Evolutionary conservation across 306 rosid species (phyloP), one percentile per base, ranked within the genome.

Genomic region (Delonix regia): DNA sequence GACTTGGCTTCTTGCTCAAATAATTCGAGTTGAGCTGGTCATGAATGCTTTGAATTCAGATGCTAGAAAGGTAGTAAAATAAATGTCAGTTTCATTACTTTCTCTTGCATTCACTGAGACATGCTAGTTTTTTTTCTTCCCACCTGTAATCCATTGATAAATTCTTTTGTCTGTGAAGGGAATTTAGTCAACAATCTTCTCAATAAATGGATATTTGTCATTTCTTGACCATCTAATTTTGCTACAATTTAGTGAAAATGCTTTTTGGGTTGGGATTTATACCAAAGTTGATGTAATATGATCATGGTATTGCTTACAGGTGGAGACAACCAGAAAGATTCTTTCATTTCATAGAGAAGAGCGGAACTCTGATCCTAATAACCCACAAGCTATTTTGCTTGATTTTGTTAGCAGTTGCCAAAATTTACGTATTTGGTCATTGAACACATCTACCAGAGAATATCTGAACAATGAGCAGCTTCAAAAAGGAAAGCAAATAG

Each of bases 401-500:
- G 98, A 95, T 80, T 95, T 89, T 79, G 90, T 95, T 65, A 95
- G 98, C 83, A 95, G 98, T 75, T 95, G 99, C 85, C 99, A 93
- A 78, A 93, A 93, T 86, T 95, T 95, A 80, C 99, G 99, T 64
- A 93, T 95, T 64, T 95, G 99, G 99, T 93, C 98, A 4, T 79
- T 95, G 90, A 95, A 95, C 85, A 81, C 99, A 13, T 67, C 96
- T 78, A 83, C 97, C 73, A 88, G 99, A 84, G 99, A 95, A 77
- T 91, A 90, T 87, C 83, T 95, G 85, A 93, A 95, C 74, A 91
- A 88, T 67, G 99, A 95, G 85, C 99, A 95, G 73, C 97, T 95
- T 78, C 99, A 95, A 73, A 95, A 95, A 79, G 99, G 99, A 85
- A 95, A 95, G 83, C 98, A 93, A 85, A 95, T 95, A 78, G 99